These are phyloP conservation scores for Drechslerella dactyloides DNA, from an alignment of 2,329 filamentous ascomycete genomes.

Conservation along the genomic window DNA sequence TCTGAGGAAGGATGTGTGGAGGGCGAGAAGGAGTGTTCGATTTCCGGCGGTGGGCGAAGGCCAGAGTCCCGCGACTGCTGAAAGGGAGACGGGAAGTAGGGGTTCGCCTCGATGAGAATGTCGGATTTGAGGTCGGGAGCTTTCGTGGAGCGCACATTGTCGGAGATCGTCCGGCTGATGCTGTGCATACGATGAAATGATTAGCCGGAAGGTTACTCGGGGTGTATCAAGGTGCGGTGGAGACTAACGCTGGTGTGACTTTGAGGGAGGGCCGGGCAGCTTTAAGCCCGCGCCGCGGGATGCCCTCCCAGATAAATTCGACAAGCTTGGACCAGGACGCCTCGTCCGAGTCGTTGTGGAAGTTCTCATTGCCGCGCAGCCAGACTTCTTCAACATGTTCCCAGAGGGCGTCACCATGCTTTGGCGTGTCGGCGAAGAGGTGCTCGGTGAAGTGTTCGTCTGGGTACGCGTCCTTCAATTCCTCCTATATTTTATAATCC, in stretches of 20 bases:
- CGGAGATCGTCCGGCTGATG: not conserved
- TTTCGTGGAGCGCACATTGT: not conserved
- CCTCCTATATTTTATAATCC: not conserved
- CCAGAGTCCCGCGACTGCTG: not conserved
- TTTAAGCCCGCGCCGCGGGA: not conserved
- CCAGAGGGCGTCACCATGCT: not conserved
- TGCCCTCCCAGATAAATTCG: not conserved
- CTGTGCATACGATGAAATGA: not conserved
- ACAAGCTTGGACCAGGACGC: conserved; percentile 1
- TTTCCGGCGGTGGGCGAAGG: not conserved
- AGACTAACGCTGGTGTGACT: not conserved
- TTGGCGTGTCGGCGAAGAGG: not conserved
- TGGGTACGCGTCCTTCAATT: not conserved
- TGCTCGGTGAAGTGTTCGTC: not conserved
- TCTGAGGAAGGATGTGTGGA: conserved; percentile 1
- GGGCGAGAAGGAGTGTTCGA: conserved; percentile 9
- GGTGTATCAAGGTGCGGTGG: too few relatives aligned
- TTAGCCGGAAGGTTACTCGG: too few relatives aligned
- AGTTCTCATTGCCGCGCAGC: not conserved
- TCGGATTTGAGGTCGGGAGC: conserved; percentile 1
- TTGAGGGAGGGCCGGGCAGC: not conserved
- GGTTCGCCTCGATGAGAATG: conserved; percentile 11
- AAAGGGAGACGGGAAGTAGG: conserved; percentile 5
- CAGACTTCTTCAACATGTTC: conserved; percentile 8
- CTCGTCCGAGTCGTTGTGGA: conserved; percentile 6